A percentile compares a stretch with the other conserved stretches of the same genome.
Conservation (phyloP, 129 eudicot genomes). For the carrot (Daucus carota) region DH1_v3.0 NC_030384.2:33938501-33939000, state of each 20-base stretch:
- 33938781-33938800: background rate
- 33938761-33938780: background rate
- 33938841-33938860: no score
- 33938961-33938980: no score
- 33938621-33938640: slow-evolving; percentile 10
- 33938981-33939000: no score
- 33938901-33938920: no score
- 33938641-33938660: no score
- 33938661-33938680: background rate
- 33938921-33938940: no score
- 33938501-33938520: background rate
- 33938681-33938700: background rate
- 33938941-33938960: no score
- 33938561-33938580: background rate
- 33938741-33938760: background rate
- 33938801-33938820: no score
- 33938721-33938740: background rate
- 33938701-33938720: background rate
- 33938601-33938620: background rate
- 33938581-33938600: background rate
- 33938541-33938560: background rate
- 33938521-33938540: background rate
- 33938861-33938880: no score
- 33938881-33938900: no score
- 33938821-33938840: no score